These are phyloP conservation scores for Fusarium irregulare DNA, from an alignment of 2,329 filamentous ascomycete species.

Conservation along the genomic window DNA sequence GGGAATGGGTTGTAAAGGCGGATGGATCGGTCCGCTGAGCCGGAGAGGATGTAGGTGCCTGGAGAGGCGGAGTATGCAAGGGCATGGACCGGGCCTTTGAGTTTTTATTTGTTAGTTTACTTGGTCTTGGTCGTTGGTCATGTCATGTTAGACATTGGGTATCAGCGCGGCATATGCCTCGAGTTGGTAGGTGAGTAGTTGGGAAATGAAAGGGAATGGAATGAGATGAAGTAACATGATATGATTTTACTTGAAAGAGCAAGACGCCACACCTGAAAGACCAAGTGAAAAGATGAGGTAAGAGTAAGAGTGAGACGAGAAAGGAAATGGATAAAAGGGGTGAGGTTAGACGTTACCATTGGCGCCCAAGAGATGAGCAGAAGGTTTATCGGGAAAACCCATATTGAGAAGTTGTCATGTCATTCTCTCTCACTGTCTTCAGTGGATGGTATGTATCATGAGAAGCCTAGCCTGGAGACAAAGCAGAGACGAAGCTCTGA, in stretches of 20 bases:
- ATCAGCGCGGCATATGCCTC: constrained; percentile 30
- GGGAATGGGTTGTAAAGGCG: constrained; percentile 85
- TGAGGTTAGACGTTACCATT: constrained; percentile 59
- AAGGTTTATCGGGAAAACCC: constrained; percentile 61
- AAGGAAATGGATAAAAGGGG: neutral
- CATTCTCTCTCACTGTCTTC: constrained; percentile 33
- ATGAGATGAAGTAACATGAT: neutral
- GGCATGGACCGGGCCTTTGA: constrained; percentile 75
- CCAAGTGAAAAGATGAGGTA: constrained; percentile 7
- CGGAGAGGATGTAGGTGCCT: constrained; percentile 84
- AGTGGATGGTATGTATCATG: neutral
- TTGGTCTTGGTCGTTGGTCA: neutral
- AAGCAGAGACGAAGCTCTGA: constrained; percentile 25
- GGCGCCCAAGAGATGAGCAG: constrained; percentile 68
- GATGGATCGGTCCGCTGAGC: constrained; percentile 85
- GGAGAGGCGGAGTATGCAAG: constrained; percentile 78
- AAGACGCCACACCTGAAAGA: constrained; percentile 30
- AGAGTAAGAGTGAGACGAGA: neutral
- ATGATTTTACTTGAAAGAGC: neutral
- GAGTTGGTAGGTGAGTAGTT: constrained; percentile 14
- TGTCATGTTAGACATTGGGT: constrained; percentile 3
- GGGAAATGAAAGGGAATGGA: neutral
- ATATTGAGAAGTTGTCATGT: constrained; percentile 46
- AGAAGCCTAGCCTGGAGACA: neutral
- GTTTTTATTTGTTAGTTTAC: constrained; percentile 11